Evolutionary conservation across 805 yeast species (phyloP).

Genomic region (Metschnikowia koreensis): DNA sequence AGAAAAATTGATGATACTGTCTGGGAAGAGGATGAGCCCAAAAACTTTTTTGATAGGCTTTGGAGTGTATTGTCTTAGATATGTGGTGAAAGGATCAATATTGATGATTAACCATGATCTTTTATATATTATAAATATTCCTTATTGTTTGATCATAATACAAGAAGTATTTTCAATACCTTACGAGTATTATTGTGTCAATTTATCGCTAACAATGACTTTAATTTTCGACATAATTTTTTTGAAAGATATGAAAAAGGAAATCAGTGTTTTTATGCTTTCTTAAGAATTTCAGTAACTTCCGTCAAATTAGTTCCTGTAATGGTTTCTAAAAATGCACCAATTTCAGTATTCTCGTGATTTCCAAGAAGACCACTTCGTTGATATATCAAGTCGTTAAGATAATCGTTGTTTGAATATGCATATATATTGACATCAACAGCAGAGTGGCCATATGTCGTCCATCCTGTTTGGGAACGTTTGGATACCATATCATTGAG

Average conservation of each 20-base stretch:
- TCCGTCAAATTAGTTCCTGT: conserved; percentile 47
- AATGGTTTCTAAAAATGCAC: conserved; percentile 62
- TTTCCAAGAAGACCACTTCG: conserved; percentile 60
- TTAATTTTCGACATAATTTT: too few species aligned
- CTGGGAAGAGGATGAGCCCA: conserved; percentile 51
- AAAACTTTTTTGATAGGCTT: conserved; percentile 53
- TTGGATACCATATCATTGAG: conserved; percentile 69
- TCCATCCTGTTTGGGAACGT: conserved; percentile 89
- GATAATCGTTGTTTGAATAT: conserved; percentile 54
- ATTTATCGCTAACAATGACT: too few species aligned
- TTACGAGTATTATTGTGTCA: too few species aligned
- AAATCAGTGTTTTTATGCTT: background rate
- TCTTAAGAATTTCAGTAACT: conserved; percentile 48
- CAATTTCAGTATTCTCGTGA: conserved; percentile 85
- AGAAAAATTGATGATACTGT: conserved; percentile 58
- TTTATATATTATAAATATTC: too few species aligned
- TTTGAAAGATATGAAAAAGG: background rate
- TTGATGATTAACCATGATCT: too few species aligned
- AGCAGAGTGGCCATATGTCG: conserved; percentile 94
- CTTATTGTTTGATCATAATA: too few species aligned
- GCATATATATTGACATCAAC: conserved; percentile 94
- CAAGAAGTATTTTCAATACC: too few species aligned
- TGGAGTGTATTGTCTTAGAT: conserved; percentile 37
- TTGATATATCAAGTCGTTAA: conserved; percentile 36
- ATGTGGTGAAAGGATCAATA: too few species aligned